Base-by-base conservation (phyloP, 1,284 basidiomycete species). In the Naganishia sp. region DNA sequence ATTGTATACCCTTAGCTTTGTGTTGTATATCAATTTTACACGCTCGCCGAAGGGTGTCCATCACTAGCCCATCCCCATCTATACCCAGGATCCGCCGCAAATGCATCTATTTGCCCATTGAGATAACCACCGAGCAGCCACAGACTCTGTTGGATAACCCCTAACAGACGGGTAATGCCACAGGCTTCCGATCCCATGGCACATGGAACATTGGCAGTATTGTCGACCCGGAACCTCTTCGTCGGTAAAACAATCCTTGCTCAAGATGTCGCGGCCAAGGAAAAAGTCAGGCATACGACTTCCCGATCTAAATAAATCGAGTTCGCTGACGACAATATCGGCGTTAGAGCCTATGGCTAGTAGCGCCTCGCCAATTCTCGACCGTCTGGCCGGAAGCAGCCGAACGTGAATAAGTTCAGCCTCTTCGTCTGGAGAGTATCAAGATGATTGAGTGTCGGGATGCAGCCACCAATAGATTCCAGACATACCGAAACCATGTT, bases 11-110 rank as follows among this genome's bases (percentile, higher is more conserved):
- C 23, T 18, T 46, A 46, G 23, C 45, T 7, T 46, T 46, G 31
- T 36, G 31, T 36, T 53, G 50, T 53, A 53, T 53, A 53, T 28
- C 31, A 23, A n/a, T 28, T 25, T 23, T 7, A 6, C 48, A 50
- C 15, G n/a, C 18, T 39, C 36, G 36, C 13, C 13, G 13, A 2
- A 39, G 36, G 10, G 15, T 53, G 31, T 1, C 6, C 48, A 49
- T 21, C 21, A n/a, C 21, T 33, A 25, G 13, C 53, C 3, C 7
- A 31, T 42, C 6, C 33, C 31, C 5, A 39, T 44, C 28, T 28
- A 61, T 7, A 61, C 59, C 59, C 59, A 61, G 33, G 48, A 50
- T 21, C 59, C 59, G n/a, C 59, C 48, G 42, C 59, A 61, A 18
- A 61, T 61, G 25, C 59, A 61, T n/a, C 59, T 49, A 28, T 48